phyloP scores from a whole-genome alignment of 2,329 filamentous ascomycete species.

The Diaporthe longicolla region DNA sequence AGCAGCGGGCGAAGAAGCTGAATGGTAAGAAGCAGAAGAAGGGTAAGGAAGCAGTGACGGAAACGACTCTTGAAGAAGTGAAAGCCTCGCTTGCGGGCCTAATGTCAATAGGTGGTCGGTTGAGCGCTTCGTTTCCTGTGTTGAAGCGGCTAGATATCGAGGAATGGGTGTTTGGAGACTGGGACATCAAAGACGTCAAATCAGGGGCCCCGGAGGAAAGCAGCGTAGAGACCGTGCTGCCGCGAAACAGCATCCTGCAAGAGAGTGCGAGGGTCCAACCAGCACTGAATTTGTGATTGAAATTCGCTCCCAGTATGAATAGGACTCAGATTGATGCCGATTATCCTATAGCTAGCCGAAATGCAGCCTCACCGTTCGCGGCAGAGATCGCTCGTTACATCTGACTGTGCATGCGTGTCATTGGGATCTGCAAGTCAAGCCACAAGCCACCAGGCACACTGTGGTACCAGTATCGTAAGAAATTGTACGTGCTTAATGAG shows the following conservation, averaged over 20 bases:
- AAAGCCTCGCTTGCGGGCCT: constrained; percentile 12
- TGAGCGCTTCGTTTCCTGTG: constrained; percentile 20
- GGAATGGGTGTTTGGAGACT: constrained; percentile 12
- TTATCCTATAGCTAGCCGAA: constrained; percentile 20
- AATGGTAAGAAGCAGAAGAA: neutral
- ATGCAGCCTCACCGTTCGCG: neutral
- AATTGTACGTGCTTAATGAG: neutral
- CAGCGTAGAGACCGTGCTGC: neutral
- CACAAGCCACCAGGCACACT: neutral
- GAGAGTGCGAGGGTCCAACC: neutral
- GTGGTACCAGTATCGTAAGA: no score
- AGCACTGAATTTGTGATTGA: neutral
- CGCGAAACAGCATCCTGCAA: constrained; percentile 1
- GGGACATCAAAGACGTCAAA: constrained; percentile 9
- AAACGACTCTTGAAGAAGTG: constrained; percentile 6
- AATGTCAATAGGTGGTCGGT: constrained; percentile 5
- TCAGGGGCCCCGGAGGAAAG: neutral
- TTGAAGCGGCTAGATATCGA: constrained; percentile 16
- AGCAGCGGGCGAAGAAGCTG: constrained; percentile 5
- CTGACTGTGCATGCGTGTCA: neutral
- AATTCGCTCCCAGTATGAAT: neutral
- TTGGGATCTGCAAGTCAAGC: neutral
- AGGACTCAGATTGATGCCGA: neutral
- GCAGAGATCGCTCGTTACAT: neutral
- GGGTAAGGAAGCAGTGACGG: neutral